These are phyloP conservation scores for Urtica urens DNA, from an alignment of 306 rosid species.

Conservation along the genomic window DNA sequence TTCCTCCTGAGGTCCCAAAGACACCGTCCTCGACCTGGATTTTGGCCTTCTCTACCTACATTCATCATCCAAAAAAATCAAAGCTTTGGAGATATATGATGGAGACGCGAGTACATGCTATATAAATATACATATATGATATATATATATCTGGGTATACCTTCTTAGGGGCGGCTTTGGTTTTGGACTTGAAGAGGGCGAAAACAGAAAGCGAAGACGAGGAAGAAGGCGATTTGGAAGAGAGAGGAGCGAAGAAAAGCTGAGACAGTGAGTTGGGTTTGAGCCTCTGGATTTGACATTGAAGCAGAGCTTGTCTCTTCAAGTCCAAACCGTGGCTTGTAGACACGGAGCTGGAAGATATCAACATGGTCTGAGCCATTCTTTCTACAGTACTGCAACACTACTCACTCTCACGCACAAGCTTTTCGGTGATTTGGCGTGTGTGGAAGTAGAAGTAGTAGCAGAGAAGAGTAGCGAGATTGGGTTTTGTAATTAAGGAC, in stretches of 20 bases:
- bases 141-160: constrained; percentile 6
- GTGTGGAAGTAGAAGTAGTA: background rate
- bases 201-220: constrained; percentile 29
- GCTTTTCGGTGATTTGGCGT: background rate
- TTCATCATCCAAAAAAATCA: constrained; percentile 3
- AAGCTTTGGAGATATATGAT: background rate
- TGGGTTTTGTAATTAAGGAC: background rate
- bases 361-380: constrained; percentile 87
- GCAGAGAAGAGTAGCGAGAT: background rate
- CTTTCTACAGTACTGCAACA: too few species aligned
- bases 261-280: constrained; percentile 42
- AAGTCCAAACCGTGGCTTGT: constrained; percentile 32
- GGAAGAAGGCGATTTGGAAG: constrained; percentile 21
- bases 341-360: constrained; percentile 44
- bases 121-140: background rate
- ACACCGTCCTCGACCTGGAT: constrained; percentile 82
- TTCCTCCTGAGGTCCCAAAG: constrained; percentile 95
- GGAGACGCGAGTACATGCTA: background rate
- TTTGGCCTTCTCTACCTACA: constrained; percentile 52
- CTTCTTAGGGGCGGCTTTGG: constrained; percentile 76
- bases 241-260: constrained; percentile 30
- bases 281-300: constrained; percentile 40
- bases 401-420: too few species aligned
- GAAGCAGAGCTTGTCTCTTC: constrained; percentile 49
- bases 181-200: constrained; percentile 70